These are phyloP conservation scores for Fusarium mexicanum DNA, from an alignment of 2,329 filamentous ascomycete species.

Conservation along the genomic window DNA sequence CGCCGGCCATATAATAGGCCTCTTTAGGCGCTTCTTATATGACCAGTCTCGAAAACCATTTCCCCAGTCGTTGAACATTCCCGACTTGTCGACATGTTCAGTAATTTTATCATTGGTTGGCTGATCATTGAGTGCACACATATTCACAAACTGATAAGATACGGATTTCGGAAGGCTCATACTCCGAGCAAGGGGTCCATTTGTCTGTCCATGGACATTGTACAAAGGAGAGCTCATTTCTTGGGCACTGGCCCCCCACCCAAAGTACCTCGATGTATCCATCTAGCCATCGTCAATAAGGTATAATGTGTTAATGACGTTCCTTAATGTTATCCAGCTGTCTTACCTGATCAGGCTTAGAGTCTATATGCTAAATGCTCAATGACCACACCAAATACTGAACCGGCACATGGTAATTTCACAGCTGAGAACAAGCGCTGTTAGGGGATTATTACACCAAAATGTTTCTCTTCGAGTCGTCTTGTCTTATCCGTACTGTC, in stretches of 20 bases:
- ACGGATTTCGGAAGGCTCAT: constrained; percentile 5
- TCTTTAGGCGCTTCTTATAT: not conserved
- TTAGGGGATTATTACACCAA: not conserved
- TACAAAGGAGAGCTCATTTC: constrained; percentile 37
- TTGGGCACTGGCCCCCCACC: constrained; percentile 15
- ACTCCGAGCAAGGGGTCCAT: constrained; percentile 16
- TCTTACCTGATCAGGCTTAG: constrained; percentile 34
- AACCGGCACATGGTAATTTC: constrained; percentile 30
- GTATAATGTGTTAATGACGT: constrained; percentile 23
- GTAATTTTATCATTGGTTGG: not conserved
- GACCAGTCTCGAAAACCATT: not conserved
- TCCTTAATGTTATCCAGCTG: not conserved
- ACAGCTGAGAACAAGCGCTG: constrained; percentile 19
- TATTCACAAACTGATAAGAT: not conserved
- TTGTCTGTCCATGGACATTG: constrained; percentile 8
- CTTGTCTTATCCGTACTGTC: not conserved
- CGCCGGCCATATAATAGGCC: constrained; percentile 10
- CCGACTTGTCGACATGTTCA: not conserved
- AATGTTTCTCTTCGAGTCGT: not conserved
- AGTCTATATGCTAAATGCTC: constrained; percentile 3
- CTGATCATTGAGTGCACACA: not conserved
- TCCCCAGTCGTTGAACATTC: not conserved
- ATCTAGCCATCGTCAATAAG: not conserved
- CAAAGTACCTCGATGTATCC: constrained; percentile 18
- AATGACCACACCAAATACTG: constrained; percentile 12